These are phyloP conservation scores for Aspergillus nomiae DNA, from an alignment of 2,329 filamentous ascomycete species.

Conservation along the genomic window DNA sequence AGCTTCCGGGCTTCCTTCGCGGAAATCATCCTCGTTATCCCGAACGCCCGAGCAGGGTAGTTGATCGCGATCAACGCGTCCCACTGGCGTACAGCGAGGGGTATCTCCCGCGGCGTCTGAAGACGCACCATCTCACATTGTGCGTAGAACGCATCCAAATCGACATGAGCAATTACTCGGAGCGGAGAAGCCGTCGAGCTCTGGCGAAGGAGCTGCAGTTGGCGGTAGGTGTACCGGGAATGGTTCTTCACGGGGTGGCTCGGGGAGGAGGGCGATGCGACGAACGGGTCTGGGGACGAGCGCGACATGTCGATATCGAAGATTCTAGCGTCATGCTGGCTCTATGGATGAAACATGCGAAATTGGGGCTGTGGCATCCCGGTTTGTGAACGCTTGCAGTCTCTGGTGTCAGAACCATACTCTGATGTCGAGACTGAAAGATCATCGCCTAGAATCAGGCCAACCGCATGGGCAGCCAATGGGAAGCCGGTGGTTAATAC, in stretches of 20 bases:
- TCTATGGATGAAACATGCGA: not conserved
- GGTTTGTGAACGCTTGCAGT: not conserved
- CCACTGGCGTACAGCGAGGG: conserved; percentile 94
- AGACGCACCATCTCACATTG: conserved; percentile 94
- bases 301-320: conserved; percentile 59
- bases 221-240: conserved; percentile 82
- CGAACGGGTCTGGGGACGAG: conserved; percentile 56
- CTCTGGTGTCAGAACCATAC: not conserved
- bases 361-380: not conserved
- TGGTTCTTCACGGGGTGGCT: conserved; percentile 31
- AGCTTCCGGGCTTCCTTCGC: conserved; percentile 80
- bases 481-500: not conserved
- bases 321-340: conserved; percentile 20
- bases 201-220: conserved; percentile 73
- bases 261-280: conserved; percentile 49
- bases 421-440: not conserved
- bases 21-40: conserved; percentile 77
- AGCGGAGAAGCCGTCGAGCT: conserved; percentile 74
- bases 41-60: conserved; percentile 82
- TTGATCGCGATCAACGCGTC: conserved; percentile 95
- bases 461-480: not conserved
- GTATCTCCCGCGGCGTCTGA: conserved; percentile 70
- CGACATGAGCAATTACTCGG: conserved; percentile 85
- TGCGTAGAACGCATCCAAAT: conserved; percentile 96
- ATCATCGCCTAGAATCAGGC: not conserved